These are phyloP conservation scores for Daldinia childiae DNA, from an alignment of 495 filamentous ascomycete species.

Conservation along the genomic window DNA sequence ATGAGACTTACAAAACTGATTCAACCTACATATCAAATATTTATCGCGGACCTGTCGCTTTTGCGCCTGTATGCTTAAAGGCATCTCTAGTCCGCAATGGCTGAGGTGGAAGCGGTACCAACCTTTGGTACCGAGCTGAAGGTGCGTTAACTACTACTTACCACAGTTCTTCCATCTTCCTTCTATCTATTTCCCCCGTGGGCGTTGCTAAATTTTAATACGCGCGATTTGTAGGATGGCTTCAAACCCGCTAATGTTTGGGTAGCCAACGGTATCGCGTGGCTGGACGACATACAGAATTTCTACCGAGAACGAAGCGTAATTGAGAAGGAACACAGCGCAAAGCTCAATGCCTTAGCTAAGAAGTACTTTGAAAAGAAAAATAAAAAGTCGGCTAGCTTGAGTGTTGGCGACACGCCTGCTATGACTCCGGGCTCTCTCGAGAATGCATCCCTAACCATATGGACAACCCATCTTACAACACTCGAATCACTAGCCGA, in stretches of 20 bases:
- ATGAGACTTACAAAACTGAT: constrained; percentile 20
- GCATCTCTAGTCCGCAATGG: constrained; percentile 62
- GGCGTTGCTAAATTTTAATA: constrained; percentile 30
- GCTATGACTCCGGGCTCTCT: constrained; percentile 93
- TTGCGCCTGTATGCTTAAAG: constrained; percentile 35
- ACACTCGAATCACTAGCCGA: constrained; percentile 87
- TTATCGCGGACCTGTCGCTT: constrained; percentile 10
- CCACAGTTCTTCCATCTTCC: not conserved
- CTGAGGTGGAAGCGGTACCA: constrained; percentile 75
- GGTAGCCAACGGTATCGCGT: constrained; percentile 87
- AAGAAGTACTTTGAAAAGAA: constrained; percentile 98
- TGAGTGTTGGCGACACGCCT: constrained; percentile 95
- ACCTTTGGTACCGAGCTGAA: constrained; percentile 92
- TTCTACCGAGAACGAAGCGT: constrained; percentile 94
- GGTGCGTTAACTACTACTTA: constrained; percentile 58
- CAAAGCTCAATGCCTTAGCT: constrained; percentile 83
- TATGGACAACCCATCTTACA: constrained; percentile 92
- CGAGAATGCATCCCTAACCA: constrained; percentile 94
- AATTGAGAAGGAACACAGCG: constrained; percentile 96
- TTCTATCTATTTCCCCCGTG: not conserved
- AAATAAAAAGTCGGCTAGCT: constrained; percentile 81
- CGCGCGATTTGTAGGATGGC: constrained; percentile 70
- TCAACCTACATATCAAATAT: constrained; percentile 18
- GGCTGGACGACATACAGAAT: constrained; percentile 95
- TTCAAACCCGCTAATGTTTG: constrained; percentile 94